Percentiles rank a stretch among this genome's conserved stretches.
phyloP scores from a whole-genome alignment of 129 eudicot genomes.

The Erigeron canadensis region DNA sequence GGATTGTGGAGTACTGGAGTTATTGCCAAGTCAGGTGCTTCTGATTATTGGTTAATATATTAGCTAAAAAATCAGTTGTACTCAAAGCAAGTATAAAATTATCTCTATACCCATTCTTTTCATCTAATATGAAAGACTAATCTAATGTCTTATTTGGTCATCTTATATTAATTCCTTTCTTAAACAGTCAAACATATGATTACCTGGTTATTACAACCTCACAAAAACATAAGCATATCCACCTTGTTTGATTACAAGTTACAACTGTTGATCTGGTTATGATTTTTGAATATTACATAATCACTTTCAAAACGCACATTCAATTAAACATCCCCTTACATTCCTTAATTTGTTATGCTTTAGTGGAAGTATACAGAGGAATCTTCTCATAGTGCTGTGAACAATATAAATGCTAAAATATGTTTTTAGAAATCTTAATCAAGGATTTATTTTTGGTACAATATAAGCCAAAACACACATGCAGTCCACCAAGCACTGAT shows the following conservation, averaged over 20 bases:
- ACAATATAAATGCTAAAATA: conserved; percentile 39
- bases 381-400: conserved; percentile 49
- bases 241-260: not conserved
- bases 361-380: conserved; percentile 84
- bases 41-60: not conserved
- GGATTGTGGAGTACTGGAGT: conserved; percentile 54
- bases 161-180: not conserved
- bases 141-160: not conserved
- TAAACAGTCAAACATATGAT: not conserved
- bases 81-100: not conserved
- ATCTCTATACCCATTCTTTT: not conserved
- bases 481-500: too few relatives aligned
- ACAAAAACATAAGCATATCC: not conserved
- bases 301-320: not conserved
- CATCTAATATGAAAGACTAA: not conserved
- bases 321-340: not conserved
- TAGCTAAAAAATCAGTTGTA: not conserved
- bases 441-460: too few relatives aligned
- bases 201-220: not conserved
- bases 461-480: too few relatives aligned
- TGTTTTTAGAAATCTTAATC: too few relatives aligned
- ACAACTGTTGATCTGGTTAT: not conserved
- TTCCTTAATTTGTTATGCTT: conserved; percentile 31
- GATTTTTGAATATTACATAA: not conserved
- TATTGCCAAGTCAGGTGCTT: conserved; percentile 51